Evolutionary conservation across 1,139 yeast genomes (phyloP).

Genomic region (Kodamaea alishanica): DNA sequence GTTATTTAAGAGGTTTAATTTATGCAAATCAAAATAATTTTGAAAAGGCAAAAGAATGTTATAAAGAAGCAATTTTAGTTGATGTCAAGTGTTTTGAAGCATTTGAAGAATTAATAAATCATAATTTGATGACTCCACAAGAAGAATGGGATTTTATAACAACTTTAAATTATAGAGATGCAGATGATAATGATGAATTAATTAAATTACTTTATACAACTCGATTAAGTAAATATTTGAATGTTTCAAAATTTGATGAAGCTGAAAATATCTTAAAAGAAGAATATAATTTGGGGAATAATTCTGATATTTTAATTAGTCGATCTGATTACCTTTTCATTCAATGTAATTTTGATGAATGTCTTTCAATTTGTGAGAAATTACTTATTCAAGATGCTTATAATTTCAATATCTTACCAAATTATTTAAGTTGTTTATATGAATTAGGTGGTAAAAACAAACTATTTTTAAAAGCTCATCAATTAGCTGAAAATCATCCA

Average conservation of each 20-base stretch:
- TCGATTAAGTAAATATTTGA: constrained; percentile 68
- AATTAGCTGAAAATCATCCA: constrained; percentile 82
- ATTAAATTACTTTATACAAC: constrained; percentile 73
- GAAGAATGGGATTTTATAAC: constrained; percentile 85
- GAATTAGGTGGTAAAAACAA: constrained; percentile 83
- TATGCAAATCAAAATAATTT: constrained; percentile 82
- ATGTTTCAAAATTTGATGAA: constrained; percentile 56
- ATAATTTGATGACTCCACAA: constrained; percentile 73
- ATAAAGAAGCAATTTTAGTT: constrained; percentile 78
- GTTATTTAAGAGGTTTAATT: constrained; percentile 79
- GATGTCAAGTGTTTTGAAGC: constrained; percentile 96
- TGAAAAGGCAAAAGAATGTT: constrained; percentile 83
- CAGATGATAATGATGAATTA: constrained; percentile 79
- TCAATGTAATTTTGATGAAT: constrained; percentile 77
- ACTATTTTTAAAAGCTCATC: constrained; percentile 77
- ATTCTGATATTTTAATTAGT: constrained; percentile 65
- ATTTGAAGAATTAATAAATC: constrained; percentile 70
- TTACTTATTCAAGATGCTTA: constrained; percentile 61
- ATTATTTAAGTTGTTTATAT: constrained; percentile 78
- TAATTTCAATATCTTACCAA: constrained; percentile 72
- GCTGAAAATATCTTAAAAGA: constrained; percentile 65
- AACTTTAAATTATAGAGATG: constrained; percentile 64
- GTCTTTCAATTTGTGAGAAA: constrained; percentile 69
- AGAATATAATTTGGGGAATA: constrained; percentile 67
- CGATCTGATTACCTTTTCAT: constrained; percentile 70